These are phyloP conservation scores for Flaveria brownii DNA, from an alignment of 129 eudicot genomes.

Conservation along the genomic window DNA sequence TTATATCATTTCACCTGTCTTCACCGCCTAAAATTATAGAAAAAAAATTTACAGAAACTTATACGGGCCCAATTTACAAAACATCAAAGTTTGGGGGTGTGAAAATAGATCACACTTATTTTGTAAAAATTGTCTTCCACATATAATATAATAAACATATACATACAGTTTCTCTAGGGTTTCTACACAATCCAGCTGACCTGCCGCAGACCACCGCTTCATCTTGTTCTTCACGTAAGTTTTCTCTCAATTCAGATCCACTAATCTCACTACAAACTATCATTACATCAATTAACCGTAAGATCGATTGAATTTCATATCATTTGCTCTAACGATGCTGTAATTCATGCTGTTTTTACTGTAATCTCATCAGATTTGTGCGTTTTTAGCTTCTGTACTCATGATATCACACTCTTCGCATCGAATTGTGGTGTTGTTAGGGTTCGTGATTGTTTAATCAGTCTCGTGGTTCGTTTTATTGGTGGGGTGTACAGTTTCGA, in stretches of 20 bases:
- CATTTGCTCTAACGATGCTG: neutral
- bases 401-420: neutral
- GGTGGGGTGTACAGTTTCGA: neutral
- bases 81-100: too few species aligned
- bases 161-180: neutral
- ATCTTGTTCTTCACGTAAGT: conserved; percentile 1
- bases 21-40: too few species aligned
- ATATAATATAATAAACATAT: too few species aligned
- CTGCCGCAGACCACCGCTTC: conserved; percentile 17
- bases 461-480: neutral
- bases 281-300: neutral
- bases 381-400: neutral
- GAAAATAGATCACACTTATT: too few species aligned
- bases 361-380: conserved; percentile 6
- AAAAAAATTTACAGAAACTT: too few species aligned
- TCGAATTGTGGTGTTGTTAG: neutral
- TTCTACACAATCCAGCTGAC: conserved; percentile 7
- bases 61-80: too few species aligned
- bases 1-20: too few species aligned
- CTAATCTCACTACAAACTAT: neutral
- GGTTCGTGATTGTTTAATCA: neutral
- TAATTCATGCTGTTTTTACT: neutral
- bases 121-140: too few species aligned
- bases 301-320: neutral
- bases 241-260: neutral